Base-by-base conservation (phyloP, 75 land plant species). In the Gnetum montanum region DNA sequence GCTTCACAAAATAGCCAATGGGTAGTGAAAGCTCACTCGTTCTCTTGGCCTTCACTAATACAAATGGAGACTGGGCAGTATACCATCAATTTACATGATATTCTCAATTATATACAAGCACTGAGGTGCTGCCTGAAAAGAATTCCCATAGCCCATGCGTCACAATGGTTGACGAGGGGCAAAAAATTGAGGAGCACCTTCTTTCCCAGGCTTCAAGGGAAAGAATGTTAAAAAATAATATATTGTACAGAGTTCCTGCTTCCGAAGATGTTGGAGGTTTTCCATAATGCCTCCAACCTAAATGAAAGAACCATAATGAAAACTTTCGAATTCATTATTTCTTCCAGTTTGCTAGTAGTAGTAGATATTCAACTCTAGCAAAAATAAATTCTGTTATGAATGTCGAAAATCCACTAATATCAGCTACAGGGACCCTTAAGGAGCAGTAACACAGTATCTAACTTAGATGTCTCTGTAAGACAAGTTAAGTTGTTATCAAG, bases 31-130 rank as follows among this genome's bases (percentile, higher is more conserved):
- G 50, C n/a, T 48, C 12, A 25, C 50, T 48, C 27, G n/a, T 12
- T 48, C 27, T 48, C 27, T 48, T 48, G 11, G 28, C 29, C 0
- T 48, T 48, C 50, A 48, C 50, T 26, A 29, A 27, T 8, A 16
- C 13, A 23, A 48, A 25, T 25, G 27, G 27, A 25, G 50, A 48
- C 23, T 26, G 11, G 50, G 50, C 50, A 48, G 50, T 26, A 48
- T 4, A 29, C 50, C 50, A 48, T 48, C 15, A 29, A 22, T 48
- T 48, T 48, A 48, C 50, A 48, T 48, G 29, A 48, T 25, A 48
- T 48, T 26, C 19, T 48, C 27, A 48, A 25, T 48, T n/a, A 48
- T 29, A 48, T 48, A 16, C 50, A 48, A 48, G 50, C 27, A 29
- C 50, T 48, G 15, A 25, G 11, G 50, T 29, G 27, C 50, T 2